Evolutionary conservation across 352 stramenopile genomes (phyloP), one percentile per base, ranked within the genome.

Genomic region (Pythium sp.): DNA sequence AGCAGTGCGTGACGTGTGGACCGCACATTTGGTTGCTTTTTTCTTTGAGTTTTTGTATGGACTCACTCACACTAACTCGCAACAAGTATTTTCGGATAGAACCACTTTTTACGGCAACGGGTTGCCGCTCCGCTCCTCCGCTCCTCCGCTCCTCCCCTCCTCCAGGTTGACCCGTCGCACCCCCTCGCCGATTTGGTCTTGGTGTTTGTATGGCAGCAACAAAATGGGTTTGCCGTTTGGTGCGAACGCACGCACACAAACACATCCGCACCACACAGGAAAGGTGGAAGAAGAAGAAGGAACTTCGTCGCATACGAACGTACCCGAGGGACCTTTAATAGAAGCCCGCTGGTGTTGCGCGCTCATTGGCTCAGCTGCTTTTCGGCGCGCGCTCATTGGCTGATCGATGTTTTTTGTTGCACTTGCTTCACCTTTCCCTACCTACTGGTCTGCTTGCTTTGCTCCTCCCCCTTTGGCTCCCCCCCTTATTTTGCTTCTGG

Each of bases 231-330:
- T 57, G 43, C 53, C 53, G 49, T 64, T 65, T 53, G 46, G 32
- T 65, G 43, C 36, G 46, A 56, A 63, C 34, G 34, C 36, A 26
- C 57, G 36, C 15, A 61, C n/a, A 56, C 30, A 12, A 14, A 32
- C 49, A 56, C 49, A 56, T 30, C 9, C 51, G 12, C 24, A 28
- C 51, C n/a, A 46, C 15, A 62, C 53, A 69, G 43, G 55, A 69
- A 46, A 59, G 18, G 57, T 61, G 36, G 62, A 64, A 64, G 55
- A 58, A 43, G 53, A 53, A 34, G 61, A 46, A 72, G 56, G 38
- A 69, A 68, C 43, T 32, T 46, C 59, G 65, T 75, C 69, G 61
- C 69, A 72, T 70, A 64, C 64, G 26, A 26, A 54, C 55, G 65
- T 56, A 56, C 34, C 20, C 43, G 32, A 32, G 4, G 24, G 6